These are phyloP conservation scores for Mycena metata DNA, from an alignment of 768 basidiomycete genomes.

Conservation along the genomic window DNA sequence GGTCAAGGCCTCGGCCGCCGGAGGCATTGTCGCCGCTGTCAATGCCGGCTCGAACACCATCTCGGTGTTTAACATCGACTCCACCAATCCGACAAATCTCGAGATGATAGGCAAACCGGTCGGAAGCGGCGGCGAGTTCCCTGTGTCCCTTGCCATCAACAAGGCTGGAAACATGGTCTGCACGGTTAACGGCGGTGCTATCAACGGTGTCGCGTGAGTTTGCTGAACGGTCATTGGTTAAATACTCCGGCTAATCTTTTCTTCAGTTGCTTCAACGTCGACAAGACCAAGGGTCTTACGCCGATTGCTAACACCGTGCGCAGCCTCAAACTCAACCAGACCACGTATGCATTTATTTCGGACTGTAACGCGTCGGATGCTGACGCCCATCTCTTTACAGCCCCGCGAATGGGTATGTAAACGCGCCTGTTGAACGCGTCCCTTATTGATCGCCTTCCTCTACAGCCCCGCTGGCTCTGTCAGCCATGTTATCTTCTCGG, in stretches of 20 bases:
- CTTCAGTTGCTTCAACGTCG: slow-evolving; percentile 59
- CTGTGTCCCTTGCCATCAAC: slow-evolving; percentile 59
- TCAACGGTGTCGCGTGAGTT: slow-evolving; percentile 57
- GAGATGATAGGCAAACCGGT: slow-evolving; percentile 59
- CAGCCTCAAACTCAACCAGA: slow-evolving; percentile 61
- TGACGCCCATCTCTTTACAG: slow-evolving; percentile 2
- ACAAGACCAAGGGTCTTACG: slow-evolving; percentile 56
- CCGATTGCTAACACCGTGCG: slow-evolving; percentile 58
- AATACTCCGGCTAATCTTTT: not conserved
- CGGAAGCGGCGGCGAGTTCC: slow-evolving; percentile 63
- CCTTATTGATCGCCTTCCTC: not conserved
- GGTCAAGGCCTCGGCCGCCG: slow-evolving; percentile 51
- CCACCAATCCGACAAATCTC: slow-evolving; percentile 56
- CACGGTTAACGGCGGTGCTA: slow-evolving; percentile 58
- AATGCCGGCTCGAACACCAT: slow-evolving; percentile 64
- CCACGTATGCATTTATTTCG: slow-evolving; percentile 45
- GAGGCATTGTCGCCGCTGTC: slow-evolving; percentile 51
- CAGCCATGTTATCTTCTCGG: slow-evolving; percentile 62
- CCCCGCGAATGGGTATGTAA: slow-evolving; percentile 55
- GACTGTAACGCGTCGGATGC: slow-evolving; percentile 2
- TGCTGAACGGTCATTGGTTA: not conserved
- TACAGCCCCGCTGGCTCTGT: slow-evolving; percentile 55
- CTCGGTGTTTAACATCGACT: slow-evolving; percentile 57
- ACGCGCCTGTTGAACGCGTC: not conserved
- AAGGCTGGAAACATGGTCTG: slow-evolving; percentile 51